These are phyloP conservation scores for Vicia sativa DNA, from an alignment of 306 rosid species.

Conservation along the genomic window DNA sequence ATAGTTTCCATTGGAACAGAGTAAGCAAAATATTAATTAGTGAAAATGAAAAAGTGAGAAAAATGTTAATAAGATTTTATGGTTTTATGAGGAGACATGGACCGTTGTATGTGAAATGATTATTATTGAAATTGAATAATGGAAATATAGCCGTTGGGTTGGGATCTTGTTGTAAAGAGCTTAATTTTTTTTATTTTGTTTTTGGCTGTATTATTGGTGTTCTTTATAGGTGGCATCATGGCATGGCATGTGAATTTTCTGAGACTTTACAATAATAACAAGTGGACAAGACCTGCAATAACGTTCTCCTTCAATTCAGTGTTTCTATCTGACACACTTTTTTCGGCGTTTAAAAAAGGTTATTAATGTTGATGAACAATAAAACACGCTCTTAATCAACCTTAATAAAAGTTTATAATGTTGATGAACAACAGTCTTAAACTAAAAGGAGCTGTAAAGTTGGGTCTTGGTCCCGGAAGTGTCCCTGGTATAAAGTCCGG, in stretches of 20 bases:
- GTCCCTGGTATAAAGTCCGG: no score
- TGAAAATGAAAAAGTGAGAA: not conserved
- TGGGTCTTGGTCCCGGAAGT: not conserved
- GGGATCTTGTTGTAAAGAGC: not conserved
- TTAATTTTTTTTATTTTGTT: not conserved
- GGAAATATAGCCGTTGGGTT: slow-evolving; percentile 51
- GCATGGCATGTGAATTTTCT: slow-evolving; percentile 44
- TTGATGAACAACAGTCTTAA: not conserved
- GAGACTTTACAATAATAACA: slow-evolving; percentile 27
- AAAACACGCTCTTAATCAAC: not conserved
- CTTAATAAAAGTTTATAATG: no score
- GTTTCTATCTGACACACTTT: slow-evolving; percentile 24
- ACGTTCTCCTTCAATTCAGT: slow-evolving; percentile 34
- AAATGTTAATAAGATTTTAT: slow-evolving; percentile 21
- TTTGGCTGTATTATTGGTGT: not conserved
- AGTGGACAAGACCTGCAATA: slow-evolving; percentile 13
- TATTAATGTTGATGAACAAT: no score
- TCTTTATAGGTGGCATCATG: not conserved
- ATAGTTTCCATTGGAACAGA: slow-evolving; percentile 51
- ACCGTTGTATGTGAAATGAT: slow-evolving; percentile 34
- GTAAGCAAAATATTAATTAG: not conserved
- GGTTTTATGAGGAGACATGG: slow-evolving; percentile 31
- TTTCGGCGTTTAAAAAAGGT: no score
- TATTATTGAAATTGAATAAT: slow-evolving; percentile 23
- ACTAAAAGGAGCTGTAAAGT: not conserved